Conservation (phyloP, 768 basidiomycete species). For the Cyclocybe aegerita region DNA sequence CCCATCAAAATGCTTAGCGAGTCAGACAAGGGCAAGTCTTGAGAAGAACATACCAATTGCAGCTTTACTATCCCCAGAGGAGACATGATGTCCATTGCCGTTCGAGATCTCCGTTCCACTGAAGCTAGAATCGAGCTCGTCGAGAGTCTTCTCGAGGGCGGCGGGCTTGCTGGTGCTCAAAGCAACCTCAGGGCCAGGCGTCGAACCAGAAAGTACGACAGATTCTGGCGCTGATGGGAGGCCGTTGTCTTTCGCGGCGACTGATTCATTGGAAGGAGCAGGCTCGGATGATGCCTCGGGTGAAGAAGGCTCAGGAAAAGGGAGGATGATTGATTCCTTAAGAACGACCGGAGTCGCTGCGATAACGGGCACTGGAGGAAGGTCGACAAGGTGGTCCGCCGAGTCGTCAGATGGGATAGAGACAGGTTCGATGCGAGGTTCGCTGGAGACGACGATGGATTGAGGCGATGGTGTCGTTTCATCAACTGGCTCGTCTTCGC, state of each 20-base stretch:
- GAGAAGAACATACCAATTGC: too few species aligned
- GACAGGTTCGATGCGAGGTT: constrained; percentile 7
- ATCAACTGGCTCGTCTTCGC: too few species aligned
- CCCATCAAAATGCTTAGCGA: too few species aligned
- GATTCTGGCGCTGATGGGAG: neutral
- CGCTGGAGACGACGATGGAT: constrained; percentile 6
- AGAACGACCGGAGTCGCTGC: neutral
- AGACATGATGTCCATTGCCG: neutral
- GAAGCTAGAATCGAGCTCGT: neutral
- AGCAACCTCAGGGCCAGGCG: constrained; percentile 8
- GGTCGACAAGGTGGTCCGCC: constrained; percentile 8
- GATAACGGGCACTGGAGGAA: constrained; percentile 7
- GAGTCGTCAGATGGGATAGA: constrained; percentile 5
- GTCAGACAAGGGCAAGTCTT: too few species aligned
- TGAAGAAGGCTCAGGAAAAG: neutral
- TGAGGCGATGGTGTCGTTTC: neutral
- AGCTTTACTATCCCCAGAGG: too few species aligned
- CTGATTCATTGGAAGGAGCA: neutral
- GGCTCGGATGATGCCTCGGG: neutral
- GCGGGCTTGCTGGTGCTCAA: neutral
- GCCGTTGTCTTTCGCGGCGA: neutral
- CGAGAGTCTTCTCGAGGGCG: neutral
- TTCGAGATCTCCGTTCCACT: neutral
- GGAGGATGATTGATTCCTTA: neutral
- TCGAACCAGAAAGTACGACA: constrained; percentile 7